Evolutionary conservation across 2,329 filamentous ascomycete genomes (phyloP).

Genomic region (Colletotrichum neosansevieriae): DNA sequence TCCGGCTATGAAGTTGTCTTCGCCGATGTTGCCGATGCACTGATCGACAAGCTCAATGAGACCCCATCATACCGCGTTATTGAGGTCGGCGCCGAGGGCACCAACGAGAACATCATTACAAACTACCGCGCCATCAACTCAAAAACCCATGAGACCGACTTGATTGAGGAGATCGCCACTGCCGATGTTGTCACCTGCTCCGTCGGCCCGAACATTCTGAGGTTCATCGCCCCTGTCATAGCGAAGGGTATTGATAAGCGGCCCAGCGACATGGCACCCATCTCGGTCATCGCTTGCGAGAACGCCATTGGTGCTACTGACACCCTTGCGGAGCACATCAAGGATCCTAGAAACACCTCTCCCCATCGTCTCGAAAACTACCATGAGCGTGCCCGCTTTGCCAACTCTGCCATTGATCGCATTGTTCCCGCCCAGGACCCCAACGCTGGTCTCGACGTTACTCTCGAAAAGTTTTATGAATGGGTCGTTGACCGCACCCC

Average conservation of each 20-base stretch:
- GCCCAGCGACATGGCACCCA: conserved; percentile 70
- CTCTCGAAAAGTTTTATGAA: conserved; percentile 98
- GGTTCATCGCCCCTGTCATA: conserved; percentile 95
- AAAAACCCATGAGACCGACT: conserved; percentile 82
- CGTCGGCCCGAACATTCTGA: conserved; percentile 94
- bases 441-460: conserved; percentile 86
- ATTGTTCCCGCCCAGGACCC: conserved; percentile 93
- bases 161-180: conserved; percentile 86
- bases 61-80: conserved; percentile 88
- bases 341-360: conserved; percentile 77
- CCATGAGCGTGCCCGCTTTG: conserved; percentile 83
- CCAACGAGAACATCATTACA: conserved; percentile 84
- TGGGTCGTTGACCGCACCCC: conserved; percentile 95
- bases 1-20: conserved; percentile 97
- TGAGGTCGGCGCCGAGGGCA: conserved; percentile 88
- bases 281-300: conserved; percentile 97
- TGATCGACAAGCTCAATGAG: conserved; percentile 84
- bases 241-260: conserved; percentile 92
- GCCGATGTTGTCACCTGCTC: conserved; percentile 96
- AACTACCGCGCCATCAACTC: conserved; percentile 99
- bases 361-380: conserved; percentile 76
- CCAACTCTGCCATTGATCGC: conserved; percentile 98
- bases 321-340: conserved; percentile 85
- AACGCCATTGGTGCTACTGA: conserved; percentile 97
- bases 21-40: conserved; percentile 87